Evolutionary conservation across 257 asterid species (phyloP).

Genomic region (Fraxinus quadrangulata): DNA sequence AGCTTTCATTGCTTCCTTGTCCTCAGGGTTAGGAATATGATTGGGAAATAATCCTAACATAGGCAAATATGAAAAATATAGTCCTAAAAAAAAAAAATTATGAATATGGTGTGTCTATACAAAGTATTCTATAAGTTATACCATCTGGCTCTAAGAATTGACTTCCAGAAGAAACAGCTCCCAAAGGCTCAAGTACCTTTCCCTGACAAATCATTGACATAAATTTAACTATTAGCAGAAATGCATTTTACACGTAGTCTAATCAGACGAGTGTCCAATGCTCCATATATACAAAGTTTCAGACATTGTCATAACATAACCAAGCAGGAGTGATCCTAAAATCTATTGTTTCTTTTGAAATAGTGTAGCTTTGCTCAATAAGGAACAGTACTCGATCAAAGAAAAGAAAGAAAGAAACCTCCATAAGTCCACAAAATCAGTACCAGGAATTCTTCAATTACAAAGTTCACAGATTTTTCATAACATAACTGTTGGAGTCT

Average conservation of each 20-base stretch:
- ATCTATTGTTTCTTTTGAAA: not conserved
- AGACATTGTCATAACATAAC: not conserved
- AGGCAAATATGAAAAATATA: conserved; percentile 14
- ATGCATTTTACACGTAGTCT: not conserved
- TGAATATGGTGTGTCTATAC: conserved; percentile 3
- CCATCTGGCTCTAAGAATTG: conserved; percentile 98
- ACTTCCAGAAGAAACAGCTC: conserved; percentile 94
- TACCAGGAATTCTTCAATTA: not conserved
- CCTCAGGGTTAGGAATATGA: conserved; percentile 99
- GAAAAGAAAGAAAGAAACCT: not conserved
- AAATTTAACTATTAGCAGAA: conserved; percentile 24
- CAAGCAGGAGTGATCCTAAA: not conserved
- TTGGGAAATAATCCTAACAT: conserved; percentile 87
- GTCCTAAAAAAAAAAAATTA: conserved; percentile 5
- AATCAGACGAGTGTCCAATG: not conserved
- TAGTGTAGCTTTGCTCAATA: not conserved
- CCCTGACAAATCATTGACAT: conserved; percentile 57
- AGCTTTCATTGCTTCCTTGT: conserved; percentile 93
- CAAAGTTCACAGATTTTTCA: not conserved
- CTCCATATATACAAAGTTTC: not conserved
- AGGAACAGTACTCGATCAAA: not conserved
- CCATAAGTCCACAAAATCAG: not conserved
- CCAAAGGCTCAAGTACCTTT: conserved; percentile 94
- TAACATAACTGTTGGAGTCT: too few relatives aligned
- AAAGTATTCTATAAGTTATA: conserved; percentile 38